A percentile compares a stretch with the other conserved stretches of the same genome.
Evolutionary conservation across 1,139 yeast species (phyloP).

Genomic region (Lodderomyces elongisporus): DNA sequence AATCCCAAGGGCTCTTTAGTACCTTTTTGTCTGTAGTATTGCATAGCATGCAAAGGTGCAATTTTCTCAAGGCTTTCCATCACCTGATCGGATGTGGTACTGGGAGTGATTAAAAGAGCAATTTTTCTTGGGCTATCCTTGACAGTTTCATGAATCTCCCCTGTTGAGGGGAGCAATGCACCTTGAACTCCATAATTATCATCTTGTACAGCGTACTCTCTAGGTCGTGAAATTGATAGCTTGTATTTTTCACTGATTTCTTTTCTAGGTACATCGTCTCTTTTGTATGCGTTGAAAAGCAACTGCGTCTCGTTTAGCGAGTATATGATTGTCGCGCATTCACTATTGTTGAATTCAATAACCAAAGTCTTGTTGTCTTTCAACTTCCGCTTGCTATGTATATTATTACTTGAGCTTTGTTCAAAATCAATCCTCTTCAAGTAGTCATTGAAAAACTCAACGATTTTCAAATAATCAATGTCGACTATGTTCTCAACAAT

Average conservation of each 20-base stretch:
- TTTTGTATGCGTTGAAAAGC: constrained; percentile 26
- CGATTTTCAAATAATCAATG: constrained; percentile 37
- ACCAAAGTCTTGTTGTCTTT: constrained; percentile 37
- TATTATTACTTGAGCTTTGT: constrained; percentile 24
- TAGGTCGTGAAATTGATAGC: constrained; percentile 43
- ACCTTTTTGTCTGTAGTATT: constrained; percentile 32
- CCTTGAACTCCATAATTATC: constrained; percentile 3
- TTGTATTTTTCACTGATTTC: constrained; percentile 11
- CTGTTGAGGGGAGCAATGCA: too few species aligned
- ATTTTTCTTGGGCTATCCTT: constrained; percentile 35
- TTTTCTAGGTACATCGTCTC: constrained; percentile 12
- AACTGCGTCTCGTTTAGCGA: constrained; percentile 41
- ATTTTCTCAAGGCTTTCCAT: constrained; percentile 19
- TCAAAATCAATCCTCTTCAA: constrained; percentile 33
- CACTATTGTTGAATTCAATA: constrained; percentile 48
- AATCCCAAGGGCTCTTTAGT: constrained; percentile 36
- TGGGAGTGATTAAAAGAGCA: constrained; percentile 23
- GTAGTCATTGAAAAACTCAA: constrained; percentile 39
- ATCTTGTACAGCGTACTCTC: constrained; percentile 52
- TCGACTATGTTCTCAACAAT: constrained; percentile 42
- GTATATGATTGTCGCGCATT: constrained; percentile 56
- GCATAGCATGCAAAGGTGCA: constrained; percentile 24
- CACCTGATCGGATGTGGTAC: constrained; percentile 24
- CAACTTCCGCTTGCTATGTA: constrained; percentile 30
- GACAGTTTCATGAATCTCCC: constrained; percentile 19